These are phyloP conservation scores for Globisporangium nunn DNA, from an alignment of 352 stramenopile species.

Conservation along the genomic window DNA sequence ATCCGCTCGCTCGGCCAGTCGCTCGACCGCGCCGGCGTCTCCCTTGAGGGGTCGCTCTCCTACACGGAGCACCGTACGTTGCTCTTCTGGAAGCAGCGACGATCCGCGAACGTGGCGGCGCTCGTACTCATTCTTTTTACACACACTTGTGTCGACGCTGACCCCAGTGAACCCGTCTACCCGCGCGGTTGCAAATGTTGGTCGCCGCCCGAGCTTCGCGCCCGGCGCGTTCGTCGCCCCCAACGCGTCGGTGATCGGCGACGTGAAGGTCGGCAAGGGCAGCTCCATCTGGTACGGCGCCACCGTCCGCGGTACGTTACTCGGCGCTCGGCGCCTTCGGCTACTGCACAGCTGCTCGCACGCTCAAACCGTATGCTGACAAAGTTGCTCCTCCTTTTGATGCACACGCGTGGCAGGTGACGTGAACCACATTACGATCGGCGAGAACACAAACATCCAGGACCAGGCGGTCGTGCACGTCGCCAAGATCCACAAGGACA, in stretches of 20 bases:
- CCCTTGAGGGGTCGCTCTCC: conserved; percentile 65
- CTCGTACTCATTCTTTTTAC: conserved; percentile 5
- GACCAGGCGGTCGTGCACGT: conserved; percentile 92
- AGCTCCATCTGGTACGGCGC: conserved; percentile 92
- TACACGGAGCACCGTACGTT: conserved; percentile 87
- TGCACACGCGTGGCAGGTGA: conserved; percentile 37
- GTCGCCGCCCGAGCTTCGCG: conserved; percentile 50
- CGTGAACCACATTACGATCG: conserved; percentile 91
- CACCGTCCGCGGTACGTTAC: conserved; percentile 66
- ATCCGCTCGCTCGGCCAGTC: conserved; percentile 80
- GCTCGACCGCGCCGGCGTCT: conserved; percentile 81
- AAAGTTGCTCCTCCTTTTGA: not conserved
- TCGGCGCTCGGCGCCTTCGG: not conserved
- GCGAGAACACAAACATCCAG: conserved; percentile 90
- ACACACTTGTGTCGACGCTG: not conserved
- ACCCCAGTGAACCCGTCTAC: conserved; percentile 76
- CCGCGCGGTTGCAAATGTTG: conserved; percentile 64
- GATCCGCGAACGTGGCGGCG: not conserved
- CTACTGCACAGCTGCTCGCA: not conserved
- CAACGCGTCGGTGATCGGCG: conserved; percentile 89
- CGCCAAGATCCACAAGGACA: conserved; percentile 90
- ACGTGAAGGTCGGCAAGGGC: conserved; percentile 88
- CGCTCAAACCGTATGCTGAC: not conserved
- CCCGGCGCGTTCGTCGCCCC: conserved; percentile 83
- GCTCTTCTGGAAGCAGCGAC: not conserved